phyloP scores from a whole-genome alignment of 2,329 filamentous ascomycete genomes.

The Paecilomyces sp. region DNA sequence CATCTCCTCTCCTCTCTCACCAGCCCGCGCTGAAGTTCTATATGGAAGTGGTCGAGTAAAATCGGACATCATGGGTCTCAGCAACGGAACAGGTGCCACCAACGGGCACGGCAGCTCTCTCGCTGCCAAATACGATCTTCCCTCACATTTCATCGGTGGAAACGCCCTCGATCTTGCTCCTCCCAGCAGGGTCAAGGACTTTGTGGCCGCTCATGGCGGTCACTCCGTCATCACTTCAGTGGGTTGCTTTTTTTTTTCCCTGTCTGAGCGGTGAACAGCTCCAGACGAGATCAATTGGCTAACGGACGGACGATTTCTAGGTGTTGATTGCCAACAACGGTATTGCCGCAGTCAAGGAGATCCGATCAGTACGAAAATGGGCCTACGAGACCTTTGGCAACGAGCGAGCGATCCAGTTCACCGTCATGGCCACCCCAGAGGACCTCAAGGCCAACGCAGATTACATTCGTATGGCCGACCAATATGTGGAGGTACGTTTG shows the following conservation, averaged over 20 bases:
- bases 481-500: conserved; percentile 76
- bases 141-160: conserved; percentile 93
- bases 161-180: conserved; percentile 77
- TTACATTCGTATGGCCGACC: conserved; percentile 99
- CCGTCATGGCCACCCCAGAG: conserved; percentile 98
- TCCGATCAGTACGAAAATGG: conserved; percentile 99
- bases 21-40: background rate
- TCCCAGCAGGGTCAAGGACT: conserved; percentile 88
- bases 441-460: conserved; percentile 96
- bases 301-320: conserved; percentile 40
- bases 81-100: conserved; percentile 27
- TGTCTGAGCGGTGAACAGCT: background rate
- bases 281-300: background rate
- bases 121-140: conserved; percentile 72
- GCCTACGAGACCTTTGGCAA: conserved; percentile 99
- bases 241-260: conserved; percentile 33
- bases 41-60: conserved; percentile 14
- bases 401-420: conserved; percentile 97
- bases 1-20: conserved; percentile 1
- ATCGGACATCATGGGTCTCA: conserved; percentile 30
- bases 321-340: conserved; percentile 99
- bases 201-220: conserved; percentile 79
- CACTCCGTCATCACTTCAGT: conserved; percentile 99
- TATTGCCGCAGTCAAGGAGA: conserved; percentile 99
- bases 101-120: conserved; percentile 58